These are phyloP conservation scores for Leucaena leucocephala DNA, from an alignment of 306 rosid species.

Conservation along the genomic window DNA sequence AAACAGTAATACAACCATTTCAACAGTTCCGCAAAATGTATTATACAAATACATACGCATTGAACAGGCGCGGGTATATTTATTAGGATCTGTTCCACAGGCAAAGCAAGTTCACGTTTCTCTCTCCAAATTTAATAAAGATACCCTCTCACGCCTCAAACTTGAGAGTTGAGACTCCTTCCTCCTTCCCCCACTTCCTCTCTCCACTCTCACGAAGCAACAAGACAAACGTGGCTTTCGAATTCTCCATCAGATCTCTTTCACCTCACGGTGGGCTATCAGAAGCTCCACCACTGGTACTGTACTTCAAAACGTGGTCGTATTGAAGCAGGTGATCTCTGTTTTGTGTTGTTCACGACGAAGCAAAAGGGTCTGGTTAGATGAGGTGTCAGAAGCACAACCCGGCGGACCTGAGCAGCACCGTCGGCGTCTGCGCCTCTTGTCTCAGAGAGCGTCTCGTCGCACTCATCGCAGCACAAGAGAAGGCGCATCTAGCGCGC, in stretches of 20 bases:
- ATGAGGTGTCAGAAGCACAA: slow-evolving; percentile 95
- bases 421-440: slow-evolving; percentile 84
- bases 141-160: slow-evolving; percentile 8
- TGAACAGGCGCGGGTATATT: neutral
- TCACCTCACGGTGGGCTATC: slow-evolving; percentile 16
- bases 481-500: slow-evolving; percentile 43
- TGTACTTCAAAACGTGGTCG: slow-evolving; percentile 32
- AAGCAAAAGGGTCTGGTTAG: neutral
- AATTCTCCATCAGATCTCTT: slow-evolving; percentile 47
- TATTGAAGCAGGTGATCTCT: neutral
- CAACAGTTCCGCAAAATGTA: too few relatives aligned
- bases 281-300: neutral
- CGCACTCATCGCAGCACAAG: slow-evolving; percentile 59
- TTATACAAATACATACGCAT: too few relatives aligned
- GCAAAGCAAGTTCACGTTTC: neutral
- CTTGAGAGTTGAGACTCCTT: slow-evolving; percentile 33
- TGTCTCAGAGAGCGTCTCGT: slow-evolving; percentile 83
- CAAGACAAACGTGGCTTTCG: slow-evolving; percentile 45
- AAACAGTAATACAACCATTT: too few relatives aligned
- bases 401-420: slow-evolving; percentile 57
- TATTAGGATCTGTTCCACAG: neutral
- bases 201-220: slow-evolving; percentile 14
- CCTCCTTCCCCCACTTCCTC: slow-evolving; percentile 30
- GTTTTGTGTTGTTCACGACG: neutral
- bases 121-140: slow-evolving; percentile 44